phyloP scores from a whole-genome alignment of 495 filamentous ascomycete genomes.

The Neurospora sp. region DNA sequence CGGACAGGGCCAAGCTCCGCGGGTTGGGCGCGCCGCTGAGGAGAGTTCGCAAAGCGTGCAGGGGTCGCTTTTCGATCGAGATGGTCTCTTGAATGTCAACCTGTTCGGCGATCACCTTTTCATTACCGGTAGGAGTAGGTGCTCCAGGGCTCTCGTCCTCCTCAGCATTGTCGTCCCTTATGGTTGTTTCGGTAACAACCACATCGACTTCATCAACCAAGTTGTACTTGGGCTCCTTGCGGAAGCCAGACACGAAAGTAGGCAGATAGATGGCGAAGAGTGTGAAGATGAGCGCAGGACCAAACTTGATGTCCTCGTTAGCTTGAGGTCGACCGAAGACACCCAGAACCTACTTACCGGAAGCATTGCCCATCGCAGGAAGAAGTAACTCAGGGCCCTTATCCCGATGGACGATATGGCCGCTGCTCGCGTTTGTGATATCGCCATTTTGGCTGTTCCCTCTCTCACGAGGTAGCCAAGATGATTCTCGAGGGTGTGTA shows the following conservation, averaged over 20 bases:
- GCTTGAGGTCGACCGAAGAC: not conserved
- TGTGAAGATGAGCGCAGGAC: conserved; percentile 58
- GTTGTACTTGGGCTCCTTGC: conserved; percentile 47
- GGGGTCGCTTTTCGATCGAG: conserved; percentile 27
- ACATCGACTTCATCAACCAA: conserved; percentile 53
- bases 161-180: conserved; percentile 18
- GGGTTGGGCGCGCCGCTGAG: conserved; percentile 69
- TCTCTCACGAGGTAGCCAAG: not conserved
- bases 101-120: conserved; percentile 30
- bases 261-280: conserved; percentile 64
- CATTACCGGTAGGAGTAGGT: not conserved
- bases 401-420: conserved; percentile 44
- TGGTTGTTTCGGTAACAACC: conserved; percentile 42
- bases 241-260: conserved; percentile 50
- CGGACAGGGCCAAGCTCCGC: conserved; percentile 43
- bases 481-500: not conserved
- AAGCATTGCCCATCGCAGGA: conserved; percentile 71
- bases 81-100: conserved; percentile 44
- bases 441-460: conserved; percentile 9
- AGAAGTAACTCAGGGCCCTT: conserved; percentile 56
- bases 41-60: conserved; percentile 47
- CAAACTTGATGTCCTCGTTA: conserved; percentile 31
- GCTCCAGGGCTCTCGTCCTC: conserved; percentile 12
- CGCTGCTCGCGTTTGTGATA: conserved; percentile 21
- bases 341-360: conserved; percentile 25